A percentile compares a stretch with the other conserved stretches of the same genome.
These are phyloP conservation scores for Colletotrichum plurivorum DNA, from an alignment of 2,329 filamentous ascomycete species.

Conservation along the genomic window DNA sequence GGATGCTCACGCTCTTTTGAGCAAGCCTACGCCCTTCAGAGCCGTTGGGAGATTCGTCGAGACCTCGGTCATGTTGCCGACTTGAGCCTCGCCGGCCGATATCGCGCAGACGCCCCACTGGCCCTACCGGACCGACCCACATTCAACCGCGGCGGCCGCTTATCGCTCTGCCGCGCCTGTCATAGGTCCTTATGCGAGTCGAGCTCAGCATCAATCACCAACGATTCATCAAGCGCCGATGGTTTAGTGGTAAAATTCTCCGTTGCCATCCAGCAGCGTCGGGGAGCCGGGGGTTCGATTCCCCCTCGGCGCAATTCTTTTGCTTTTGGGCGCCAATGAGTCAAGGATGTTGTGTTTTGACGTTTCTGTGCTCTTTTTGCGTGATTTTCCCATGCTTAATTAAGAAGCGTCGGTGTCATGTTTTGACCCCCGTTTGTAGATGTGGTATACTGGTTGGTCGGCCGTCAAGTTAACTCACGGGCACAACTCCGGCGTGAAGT, in stretches of 20 bases:
- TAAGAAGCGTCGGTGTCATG: not conserved
- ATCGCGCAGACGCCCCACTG: not conserved
- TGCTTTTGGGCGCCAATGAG: not conserved
- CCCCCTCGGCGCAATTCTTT: conserved; percentile 4
- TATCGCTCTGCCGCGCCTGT: not conserved
- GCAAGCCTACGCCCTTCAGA: too few species aligned
- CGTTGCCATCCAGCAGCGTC: conserved; percentile 9
- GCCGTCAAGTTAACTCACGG: too few species aligned
- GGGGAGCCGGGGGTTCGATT: conserved; percentile 14
- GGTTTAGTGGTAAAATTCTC: conserved; percentile 16
- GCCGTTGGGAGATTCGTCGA: not conserved
- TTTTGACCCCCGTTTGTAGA: not conserved
- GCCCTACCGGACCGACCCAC: not conserved
- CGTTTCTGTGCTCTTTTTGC: not conserved
- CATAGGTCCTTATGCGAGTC: not conserved
- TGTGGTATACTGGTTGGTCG: too few species aligned
- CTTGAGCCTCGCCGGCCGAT: conserved; percentile 1
- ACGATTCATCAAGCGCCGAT: conserved; percentile 2
- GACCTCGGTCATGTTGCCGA: not conserved
- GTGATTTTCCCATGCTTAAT: not conserved
- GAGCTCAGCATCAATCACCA: not conserved
- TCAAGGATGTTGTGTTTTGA: not conserved
- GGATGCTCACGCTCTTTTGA: too few species aligned
- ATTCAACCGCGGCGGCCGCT: not conserved
- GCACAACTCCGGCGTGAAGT: too few species aligned